Evolutionary conservation across 495 filamentous ascomycete species (phyloP).

Genomic region (Rhypophila decipiens): DNA sequence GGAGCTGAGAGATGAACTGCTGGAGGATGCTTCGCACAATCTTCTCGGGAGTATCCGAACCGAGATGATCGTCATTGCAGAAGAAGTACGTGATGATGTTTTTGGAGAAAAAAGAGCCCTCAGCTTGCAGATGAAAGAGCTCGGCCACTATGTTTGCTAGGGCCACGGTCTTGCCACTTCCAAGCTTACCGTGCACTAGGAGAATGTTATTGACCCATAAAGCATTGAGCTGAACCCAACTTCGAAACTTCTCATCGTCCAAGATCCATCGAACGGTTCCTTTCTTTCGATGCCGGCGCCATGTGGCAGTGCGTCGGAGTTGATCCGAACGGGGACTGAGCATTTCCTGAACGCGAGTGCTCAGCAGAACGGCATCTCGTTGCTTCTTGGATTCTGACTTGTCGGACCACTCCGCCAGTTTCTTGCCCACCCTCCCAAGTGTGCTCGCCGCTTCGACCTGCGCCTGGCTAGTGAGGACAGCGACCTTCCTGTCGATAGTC

Average conservation of each 20-base stretch:
- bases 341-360: not conserved
- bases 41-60: not conserved
- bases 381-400: not conserved
- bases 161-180: constrained; percentile 4
- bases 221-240: not conserved
- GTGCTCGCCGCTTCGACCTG: not conserved
- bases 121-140: not conserved
- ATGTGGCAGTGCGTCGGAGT: not conserved
- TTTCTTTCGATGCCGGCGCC: not conserved
- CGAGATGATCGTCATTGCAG: not conserved
- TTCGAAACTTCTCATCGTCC: not conserved
- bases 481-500: not conserved
- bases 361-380: not conserved
- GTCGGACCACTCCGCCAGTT: not conserved
- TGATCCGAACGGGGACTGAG: not conserved
- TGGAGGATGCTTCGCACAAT: not conserved
- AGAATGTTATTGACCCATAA: too few species aligned
- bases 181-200: not conserved
- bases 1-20: not conserved
- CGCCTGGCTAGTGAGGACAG: not conserved
- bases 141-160: not conserved
- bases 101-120: not conserved
- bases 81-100: not conserved
- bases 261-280: not conserved
- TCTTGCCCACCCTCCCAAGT: not conserved